A percentile compares a stretch with the other conserved stretches of the same genome.
These are phyloP conservation scores for Durusdinium trenchii DNA, from an alignment of 73 alveolate genomes.

Conservation along the genomic window DNA sequence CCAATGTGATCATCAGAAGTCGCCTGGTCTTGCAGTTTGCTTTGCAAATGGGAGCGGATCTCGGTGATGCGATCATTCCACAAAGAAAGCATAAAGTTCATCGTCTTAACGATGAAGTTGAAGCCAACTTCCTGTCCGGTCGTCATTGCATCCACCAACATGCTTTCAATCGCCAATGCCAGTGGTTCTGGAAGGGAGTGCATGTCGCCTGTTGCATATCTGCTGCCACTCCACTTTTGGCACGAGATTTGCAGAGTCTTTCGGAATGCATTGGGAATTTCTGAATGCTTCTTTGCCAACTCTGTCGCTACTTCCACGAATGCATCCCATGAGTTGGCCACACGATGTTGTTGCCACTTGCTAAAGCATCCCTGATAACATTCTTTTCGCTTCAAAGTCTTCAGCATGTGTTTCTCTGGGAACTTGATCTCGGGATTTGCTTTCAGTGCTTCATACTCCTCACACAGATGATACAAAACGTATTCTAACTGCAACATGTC, in stretches of 20 bases:
- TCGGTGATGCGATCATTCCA: background rate
- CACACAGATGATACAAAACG: background rate
- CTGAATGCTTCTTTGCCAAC: background rate
- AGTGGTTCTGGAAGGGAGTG: background rate
- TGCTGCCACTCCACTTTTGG: background rate
- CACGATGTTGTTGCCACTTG: background rate
- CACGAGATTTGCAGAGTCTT: too few species aligned
- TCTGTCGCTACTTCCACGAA: background rate
- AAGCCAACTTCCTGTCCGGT: background rate
- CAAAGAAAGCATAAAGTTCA: background rate
- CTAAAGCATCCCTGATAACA: background rate
- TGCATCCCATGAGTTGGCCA: background rate
- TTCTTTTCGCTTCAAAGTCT: background rate
- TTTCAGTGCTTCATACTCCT: background rate
- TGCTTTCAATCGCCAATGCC: background rate
- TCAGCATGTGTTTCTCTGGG: background rate
- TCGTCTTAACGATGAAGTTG: too few species aligned
- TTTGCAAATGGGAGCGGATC: background rate
- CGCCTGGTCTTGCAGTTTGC: background rate
- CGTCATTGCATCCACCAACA: background rate
- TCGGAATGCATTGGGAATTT: background rate
- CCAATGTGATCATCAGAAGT: background rate
- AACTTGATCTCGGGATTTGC: background rate
- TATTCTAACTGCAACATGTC: background rate
- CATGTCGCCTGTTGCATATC: background rate